Evolutionary conservation across 2,329 filamentous ascomycete species (phyloP).

Genomic region (Cladosporium sp.): DNA sequence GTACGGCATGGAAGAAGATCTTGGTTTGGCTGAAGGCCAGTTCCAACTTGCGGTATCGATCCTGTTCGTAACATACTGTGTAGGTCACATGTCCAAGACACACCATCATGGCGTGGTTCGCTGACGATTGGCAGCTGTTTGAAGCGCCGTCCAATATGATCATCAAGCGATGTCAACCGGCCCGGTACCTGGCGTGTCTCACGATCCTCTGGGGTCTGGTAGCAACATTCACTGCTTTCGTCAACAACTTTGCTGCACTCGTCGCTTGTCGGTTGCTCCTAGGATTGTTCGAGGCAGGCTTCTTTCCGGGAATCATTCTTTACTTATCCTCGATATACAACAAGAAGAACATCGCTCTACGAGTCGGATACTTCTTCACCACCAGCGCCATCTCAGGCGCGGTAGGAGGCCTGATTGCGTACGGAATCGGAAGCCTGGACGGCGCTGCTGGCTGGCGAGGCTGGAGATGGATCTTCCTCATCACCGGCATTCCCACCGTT

Average conservation of each 20-base stretch:
- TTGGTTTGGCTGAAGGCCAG: slow-evolving; percentile 36
- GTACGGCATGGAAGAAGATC: slow-evolving; percentile 39
- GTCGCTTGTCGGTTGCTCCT: slow-evolving; percentile 32
- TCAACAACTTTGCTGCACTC: slow-evolving; percentile 35
- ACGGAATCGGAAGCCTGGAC: slow-evolving; percentile 63
- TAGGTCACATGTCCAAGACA: slow-evolving; percentile 11
- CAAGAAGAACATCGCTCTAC: slow-evolving; percentile 34
- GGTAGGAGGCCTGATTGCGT: slow-evolving; percentile 31
- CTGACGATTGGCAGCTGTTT: background rate
- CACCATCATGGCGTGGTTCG: background rate
- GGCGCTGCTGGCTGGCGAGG: slow-evolving; percentile 56
- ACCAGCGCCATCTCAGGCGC: slow-evolving; percentile 43
- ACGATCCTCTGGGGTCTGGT: slow-evolving; percentile 29
- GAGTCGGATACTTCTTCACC: slow-evolving; percentile 41
- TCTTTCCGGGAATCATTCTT: background rate
- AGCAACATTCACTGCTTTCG: slow-evolving; percentile 45
- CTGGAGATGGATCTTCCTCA: slow-evolving; percentile 64
- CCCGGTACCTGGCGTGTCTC: slow-evolving; percentile 8
- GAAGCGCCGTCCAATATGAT: slow-evolving; percentile 12
- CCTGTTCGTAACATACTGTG: slow-evolving; percentile 26
- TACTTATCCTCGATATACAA: slow-evolving; percentile 44
- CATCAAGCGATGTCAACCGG: slow-evolving; percentile 12
- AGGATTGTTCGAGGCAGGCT: slow-evolving; percentile 20
- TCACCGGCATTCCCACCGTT: background rate
- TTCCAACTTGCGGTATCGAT: slow-evolving; percentile 25